Base-by-base conservation (phyloP, 768 basidiomycete genomes). In the Lactarius evosmus region DNA sequence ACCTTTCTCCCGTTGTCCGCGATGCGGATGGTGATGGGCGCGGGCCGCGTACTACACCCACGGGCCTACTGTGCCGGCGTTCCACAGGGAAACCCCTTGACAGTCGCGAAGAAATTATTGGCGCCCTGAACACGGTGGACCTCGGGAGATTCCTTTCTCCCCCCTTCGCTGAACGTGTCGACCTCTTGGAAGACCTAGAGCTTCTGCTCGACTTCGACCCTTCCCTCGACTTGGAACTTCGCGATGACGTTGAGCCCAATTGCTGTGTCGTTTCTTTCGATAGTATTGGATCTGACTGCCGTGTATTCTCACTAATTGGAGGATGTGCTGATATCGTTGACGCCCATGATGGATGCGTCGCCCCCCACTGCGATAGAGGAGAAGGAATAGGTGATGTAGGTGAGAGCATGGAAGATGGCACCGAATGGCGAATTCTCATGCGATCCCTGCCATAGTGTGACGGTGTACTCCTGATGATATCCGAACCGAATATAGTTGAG, bases 401-500 rank as follows among this genome's bases (percentile, higher is more conserved):
- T 7, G 49, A 27, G 4, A 41, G 14, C 0, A n/a, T 14, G n/a
- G 14, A 19, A 29, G 25, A 7, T 32, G 52, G 44, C 9, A 4
- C 49, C 19, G 59, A 51, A n/a, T 33, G 30, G 19, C 14, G 57
- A 54, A 54, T 30, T 46, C 56, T 67, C 52, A 58, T 66, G 46
- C 60, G 65, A 19, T 67, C 51, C 52, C 46, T 60, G 36, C 30
- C 14, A 25, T n/a, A 27, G 40, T 25, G 50, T n/a, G 46, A 41
- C 33, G 56, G 32, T 22, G 40, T 30, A 4, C n/a, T 11, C 52
- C 69, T 69, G 12, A 76, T 63, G 62, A 75, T 74, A 61, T 75
- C 75, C 6, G 75, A 74, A 2, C 73, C 72, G 12, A 73, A 65
- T 49, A 71, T 53, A 33, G 65, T 62, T 27, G 69, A 67, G 49